These are phyloP conservation scores for Hymenoscyphus infarciens DNA, from an alignment of 2,329 filamentous ascomycete species.

Conservation along the genomic window DNA sequence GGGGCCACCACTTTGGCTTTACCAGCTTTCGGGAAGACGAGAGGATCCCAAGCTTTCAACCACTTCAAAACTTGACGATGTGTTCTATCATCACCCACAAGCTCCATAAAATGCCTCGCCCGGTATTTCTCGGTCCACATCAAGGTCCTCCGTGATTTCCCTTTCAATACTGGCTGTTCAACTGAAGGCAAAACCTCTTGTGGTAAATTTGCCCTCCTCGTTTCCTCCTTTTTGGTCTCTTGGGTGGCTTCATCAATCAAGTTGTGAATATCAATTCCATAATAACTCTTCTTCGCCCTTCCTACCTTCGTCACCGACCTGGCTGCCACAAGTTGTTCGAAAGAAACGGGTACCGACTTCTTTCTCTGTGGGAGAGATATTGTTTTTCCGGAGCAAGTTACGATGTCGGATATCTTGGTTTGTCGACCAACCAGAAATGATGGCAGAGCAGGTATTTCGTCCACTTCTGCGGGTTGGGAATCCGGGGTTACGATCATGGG, in stretches of 20 bases:
- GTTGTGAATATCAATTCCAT: conserved; percentile 86
- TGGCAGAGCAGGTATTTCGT: conserved; percentile 19
- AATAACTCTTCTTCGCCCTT: conserved; percentile 72
- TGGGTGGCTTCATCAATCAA: conserved; percentile 69
- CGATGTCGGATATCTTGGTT: conserved; percentile 23
- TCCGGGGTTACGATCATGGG: conserved; percentile 4
- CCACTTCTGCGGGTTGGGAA: neutral
- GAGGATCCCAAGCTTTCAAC: conserved; percentile 89
- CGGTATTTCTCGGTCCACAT: conserved; percentile 99
- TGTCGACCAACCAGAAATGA: conserved; percentile 22
- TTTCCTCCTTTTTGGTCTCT: conserved; percentile 36
- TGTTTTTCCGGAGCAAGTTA: conserved; percentile 46
- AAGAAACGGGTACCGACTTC: conserved; percentile 46
- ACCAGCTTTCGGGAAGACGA: conserved; percentile 74
- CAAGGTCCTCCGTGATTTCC: conserved; percentile 43
- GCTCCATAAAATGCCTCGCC: conserved; percentile 83
- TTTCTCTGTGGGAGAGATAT: conserved; percentile 55
- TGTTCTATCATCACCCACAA: conserved; percentile 91
- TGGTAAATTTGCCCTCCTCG: conserved; percentile 42
- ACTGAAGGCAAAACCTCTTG: conserved; percentile 38
- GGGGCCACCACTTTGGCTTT: conserved; percentile 51
- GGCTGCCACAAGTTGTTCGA: conserved; percentile 64
- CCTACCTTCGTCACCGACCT: conserved; percentile 65
- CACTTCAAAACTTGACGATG: conserved; percentile 87
- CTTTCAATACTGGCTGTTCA: conserved; percentile 34